Percentiles rank a stretch among this genome's conserved stretches.
phyloP scores from a whole-genome alignment of 139 green algal genomes.

The Dunaliella sp. region DNA sequence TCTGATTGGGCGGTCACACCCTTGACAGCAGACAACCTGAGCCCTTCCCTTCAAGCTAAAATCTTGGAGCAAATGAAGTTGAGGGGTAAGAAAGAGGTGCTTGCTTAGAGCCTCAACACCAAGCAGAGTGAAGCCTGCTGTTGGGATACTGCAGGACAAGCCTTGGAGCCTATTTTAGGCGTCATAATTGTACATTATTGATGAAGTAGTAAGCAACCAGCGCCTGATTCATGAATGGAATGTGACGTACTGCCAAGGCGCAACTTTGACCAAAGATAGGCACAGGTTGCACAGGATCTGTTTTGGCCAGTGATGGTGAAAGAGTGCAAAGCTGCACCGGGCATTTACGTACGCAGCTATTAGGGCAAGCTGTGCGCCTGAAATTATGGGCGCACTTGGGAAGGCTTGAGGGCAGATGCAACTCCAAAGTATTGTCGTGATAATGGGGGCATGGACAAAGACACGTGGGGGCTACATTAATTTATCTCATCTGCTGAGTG shows the following conservation, averaged over 20 bases:
- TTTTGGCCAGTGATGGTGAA: too few species aligned
- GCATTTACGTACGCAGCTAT: too few species aligned
- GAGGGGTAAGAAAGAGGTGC: slow-evolving; percentile 30
- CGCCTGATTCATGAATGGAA: neutral
- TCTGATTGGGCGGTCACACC: slow-evolving; percentile 70
- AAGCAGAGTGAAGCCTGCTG: neutral
- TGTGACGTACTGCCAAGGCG: neutral
- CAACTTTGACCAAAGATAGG: neutral
- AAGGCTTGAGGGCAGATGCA: neutral
- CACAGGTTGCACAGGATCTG: neutral
- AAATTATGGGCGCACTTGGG: neutral
- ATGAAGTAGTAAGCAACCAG: neutral
- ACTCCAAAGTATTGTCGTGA: too few species aligned
- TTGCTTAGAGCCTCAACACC: neutral
- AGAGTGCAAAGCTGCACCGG: too few species aligned
- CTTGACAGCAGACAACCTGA: slow-evolving; percentile 54
- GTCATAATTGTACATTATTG: neutral
- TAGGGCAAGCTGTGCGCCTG: too few species aligned
- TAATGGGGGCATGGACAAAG: too few species aligned
- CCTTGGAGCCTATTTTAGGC: neutral
- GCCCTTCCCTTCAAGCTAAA: slow-evolving; percentile 57
- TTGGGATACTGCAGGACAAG: neutral
- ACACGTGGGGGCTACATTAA: too few species aligned
- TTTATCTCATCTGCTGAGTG: too few species aligned
- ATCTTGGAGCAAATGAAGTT: slow-evolving; percentile 42